Evolutionary conservation across 1,284 basidiomycete species (phyloP), one percentile per base, ranked within the genome.

Genomic region (Lentinula novae-zelandiae): DNA sequence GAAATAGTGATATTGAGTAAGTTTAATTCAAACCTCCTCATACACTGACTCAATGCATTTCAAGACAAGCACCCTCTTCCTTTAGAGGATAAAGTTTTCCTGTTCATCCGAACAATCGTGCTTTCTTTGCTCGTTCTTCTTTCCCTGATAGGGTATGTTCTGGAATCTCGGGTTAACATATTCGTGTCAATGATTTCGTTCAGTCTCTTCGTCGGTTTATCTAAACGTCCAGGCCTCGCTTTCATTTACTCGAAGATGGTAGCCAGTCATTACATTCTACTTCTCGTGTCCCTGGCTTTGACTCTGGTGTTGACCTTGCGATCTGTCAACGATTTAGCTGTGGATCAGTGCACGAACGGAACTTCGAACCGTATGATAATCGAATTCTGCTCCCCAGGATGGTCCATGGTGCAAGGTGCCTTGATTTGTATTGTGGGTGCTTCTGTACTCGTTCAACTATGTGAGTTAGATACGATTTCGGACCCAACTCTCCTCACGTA

Each of bases 351-450:
- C 48, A 46, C 31, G 7, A 55, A 42, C 22, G 63, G 57, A 22
- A 34, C 53, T 17, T 33, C 38, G 1, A 58, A 58, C 44, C 42
- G 61, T 5, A 10, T 66, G n/a, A 55, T 62, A n/a, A 36, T 61
- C 9, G 59, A 66, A 38, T 63, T 66, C 33, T 66, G 65, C 46
- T 57, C 48, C 6, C 60, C 60, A 49, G 65, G 65, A n/a, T 61
- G 55, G 52, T 61, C 58, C 22, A 49, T 63, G n/a, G 55, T 66
- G 38, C 61, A 61, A 51, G 59, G 52, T 22, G 48, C 64, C n/a
- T 62, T 59, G 17, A 52, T 64, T 27, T 56, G 53, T 39, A 49
- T 62, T 15, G 58, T 55, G 31, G 60, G 48, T 48, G 48, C 42
- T 6, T 52, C 60, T 33, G 22, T 62, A 22, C 34, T 64, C 17